Evolutionary conservation across 495 filamentous ascomycete genomes (phyloP).

Genomic region (Annulohypoxylon bovei): DNA sequence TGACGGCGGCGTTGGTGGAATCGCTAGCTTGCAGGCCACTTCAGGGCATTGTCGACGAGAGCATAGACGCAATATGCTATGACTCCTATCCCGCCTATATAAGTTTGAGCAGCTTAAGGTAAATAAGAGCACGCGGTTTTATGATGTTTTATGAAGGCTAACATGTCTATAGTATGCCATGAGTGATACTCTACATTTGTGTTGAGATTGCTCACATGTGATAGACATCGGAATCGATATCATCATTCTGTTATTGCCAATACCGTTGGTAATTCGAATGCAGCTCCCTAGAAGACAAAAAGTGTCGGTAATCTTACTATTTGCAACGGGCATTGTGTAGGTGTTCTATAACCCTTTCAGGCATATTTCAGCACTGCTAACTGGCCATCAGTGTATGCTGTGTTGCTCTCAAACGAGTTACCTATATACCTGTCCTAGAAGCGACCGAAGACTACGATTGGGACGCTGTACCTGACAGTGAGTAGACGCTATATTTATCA

Average conservation of each 20-base stretch:
- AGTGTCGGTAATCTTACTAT: constrained; percentile 57
- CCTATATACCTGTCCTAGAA: constrained; percentile 29
- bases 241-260: constrained; percentile 57
- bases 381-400: constrained; percentile 17
- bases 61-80: constrained; percentile 26
- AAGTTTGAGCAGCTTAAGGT: constrained; percentile 31
- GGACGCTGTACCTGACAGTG: constrained; percentile 34
- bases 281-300: constrained; percentile 61
- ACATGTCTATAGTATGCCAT: constrained; percentile 18
- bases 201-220: not conserved
- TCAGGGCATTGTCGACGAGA: constrained; percentile 28
- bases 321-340: constrained; percentile 62
- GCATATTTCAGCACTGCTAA: not conserved
- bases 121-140: not conserved
- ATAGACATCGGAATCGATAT: constrained; percentile 49
- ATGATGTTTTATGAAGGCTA: not conserved
- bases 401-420: constrained; percentile 29
- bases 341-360: constrained; percentile 26
- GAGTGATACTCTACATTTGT: not conserved
- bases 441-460: constrained; percentile 34
- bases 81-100: constrained; percentile 35
- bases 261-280: constrained; percentile 58
- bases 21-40: constrained; percentile 28
- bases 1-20: constrained; percentile 26
- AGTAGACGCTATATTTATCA: constrained; percentile 1